Conservation (phyloP, 2,329 filamentous ascomycete species). For the Fusarium graminum region DNA sequence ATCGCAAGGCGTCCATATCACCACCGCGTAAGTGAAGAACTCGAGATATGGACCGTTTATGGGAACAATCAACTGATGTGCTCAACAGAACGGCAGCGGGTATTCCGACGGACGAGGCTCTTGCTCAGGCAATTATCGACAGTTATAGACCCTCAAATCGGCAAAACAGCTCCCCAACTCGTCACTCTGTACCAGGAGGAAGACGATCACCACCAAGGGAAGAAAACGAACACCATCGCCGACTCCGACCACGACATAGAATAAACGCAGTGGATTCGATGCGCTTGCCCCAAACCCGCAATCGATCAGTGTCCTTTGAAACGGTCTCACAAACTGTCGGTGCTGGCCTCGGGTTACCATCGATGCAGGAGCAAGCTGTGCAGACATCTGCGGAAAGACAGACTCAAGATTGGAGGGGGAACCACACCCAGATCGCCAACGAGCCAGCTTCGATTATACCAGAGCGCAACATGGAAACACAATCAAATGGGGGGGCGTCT, state of each 20-base stretch:
- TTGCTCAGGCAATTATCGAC: conserved; percentile 34
- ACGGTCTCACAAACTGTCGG: conserved; percentile 9
- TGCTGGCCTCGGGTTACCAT: conserved; percentile 9
- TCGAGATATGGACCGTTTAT: neutral
- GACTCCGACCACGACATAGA: conserved; percentile 49
- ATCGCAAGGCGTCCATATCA: conserved; percentile 41
- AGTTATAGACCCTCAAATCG: conserved; percentile 32
- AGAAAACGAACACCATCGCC: conserved; percentile 46
- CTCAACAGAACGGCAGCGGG: conserved; percentile 18
- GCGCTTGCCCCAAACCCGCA: conserved; percentile 13
- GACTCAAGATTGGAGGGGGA: conserved; percentile 15
- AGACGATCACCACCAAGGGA: conserved; percentile 51
- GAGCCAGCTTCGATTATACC: conserved; percentile 7
- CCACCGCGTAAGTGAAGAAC: conserved; percentile 42
- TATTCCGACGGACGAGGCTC: conserved; percentile 40
- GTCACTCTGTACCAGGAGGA: conserved; percentile 31
- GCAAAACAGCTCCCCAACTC: conserved; percentile 29
- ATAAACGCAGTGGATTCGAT: conserved; percentile 16
- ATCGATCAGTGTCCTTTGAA: conserved; percentile 7
- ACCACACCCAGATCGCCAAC: conserved; percentile 6
- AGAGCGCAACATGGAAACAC: conserved; percentile 5
- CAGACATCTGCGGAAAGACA: conserved; percentile 17
- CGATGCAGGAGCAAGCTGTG: conserved; percentile 25
- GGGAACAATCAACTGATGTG: conserved; percentile 23
- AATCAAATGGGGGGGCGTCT: conserved; percentile 21